Conservation (phyloP, 495 filamentous ascomycete genomes). For the Trichocladium uniseriatum region DNA sequence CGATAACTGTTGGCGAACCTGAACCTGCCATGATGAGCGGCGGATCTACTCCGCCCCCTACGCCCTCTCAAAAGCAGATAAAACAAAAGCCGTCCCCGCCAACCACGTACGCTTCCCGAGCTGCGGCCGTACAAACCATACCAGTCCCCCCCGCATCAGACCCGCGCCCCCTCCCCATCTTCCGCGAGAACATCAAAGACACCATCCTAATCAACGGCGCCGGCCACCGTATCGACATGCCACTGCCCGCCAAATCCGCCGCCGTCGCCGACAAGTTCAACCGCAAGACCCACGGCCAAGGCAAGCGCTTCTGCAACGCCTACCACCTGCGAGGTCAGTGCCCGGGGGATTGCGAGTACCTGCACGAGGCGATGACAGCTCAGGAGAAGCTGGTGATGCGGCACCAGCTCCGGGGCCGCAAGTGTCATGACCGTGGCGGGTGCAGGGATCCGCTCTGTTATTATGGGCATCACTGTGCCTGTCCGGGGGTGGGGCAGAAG, state of each 20-base stretch:
- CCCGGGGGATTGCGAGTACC: conserved; percentile 31
- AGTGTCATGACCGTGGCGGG: conserved; percentile 23
- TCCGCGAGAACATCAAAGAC: conserved; percentile 18
- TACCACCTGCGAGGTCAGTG: conserved; percentile 37
- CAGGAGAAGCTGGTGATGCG: conserved; percentile 34
- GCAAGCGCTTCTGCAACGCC: conserved; percentile 36
- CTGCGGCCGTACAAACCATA: too few relatives aligned
- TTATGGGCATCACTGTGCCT: conserved; percentile 35
- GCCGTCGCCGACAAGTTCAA: conserved; percentile 1
- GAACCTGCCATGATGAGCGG: too few relatives aligned
- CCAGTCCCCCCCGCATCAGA: too few relatives aligned
- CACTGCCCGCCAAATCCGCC: conserved; percentile 1
- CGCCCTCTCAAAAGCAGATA: too few relatives aligned
- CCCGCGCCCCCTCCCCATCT: background rate
- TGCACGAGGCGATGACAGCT: conserved; percentile 25
- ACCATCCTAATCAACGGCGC: conserved; percentile 38
- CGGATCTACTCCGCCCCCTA: too few relatives aligned
- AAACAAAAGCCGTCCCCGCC: too few relatives aligned
- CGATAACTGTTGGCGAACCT: too few relatives aligned
- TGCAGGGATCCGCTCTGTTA: conserved; percentile 39
- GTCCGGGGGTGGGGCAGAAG: background rate
- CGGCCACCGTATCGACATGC: conserved; percentile 36
- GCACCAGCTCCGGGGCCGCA: conserved; percentile 20
- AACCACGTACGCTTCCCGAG: too few relatives aligned
- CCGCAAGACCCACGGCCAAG: conserved; percentile 23